phyloP scores from a whole-genome alignment of 352 stramenopile genomes.

The Phytophthora europaea region DNA sequence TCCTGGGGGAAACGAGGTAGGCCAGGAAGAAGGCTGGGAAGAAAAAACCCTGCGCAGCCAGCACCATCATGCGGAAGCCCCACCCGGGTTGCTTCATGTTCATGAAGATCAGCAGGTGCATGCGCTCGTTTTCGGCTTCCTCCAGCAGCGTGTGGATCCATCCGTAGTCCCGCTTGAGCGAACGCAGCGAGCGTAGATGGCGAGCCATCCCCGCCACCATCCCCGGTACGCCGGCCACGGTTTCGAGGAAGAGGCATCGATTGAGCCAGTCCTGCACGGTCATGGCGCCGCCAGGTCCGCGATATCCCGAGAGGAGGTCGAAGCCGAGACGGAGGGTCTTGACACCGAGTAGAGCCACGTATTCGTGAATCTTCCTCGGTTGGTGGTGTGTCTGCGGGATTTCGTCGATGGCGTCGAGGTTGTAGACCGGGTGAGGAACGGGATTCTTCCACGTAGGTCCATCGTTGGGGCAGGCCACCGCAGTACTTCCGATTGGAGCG shows the following conservation, averaged over 20 bases:
- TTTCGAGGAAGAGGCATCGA: conserved; percentile 84
- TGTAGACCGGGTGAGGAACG: conserved; percentile 53
- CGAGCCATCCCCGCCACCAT: conserved; percentile 78
- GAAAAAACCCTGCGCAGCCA: conserved; percentile 88
- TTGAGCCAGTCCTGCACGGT: conserved; percentile 71
- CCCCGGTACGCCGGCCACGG: conserved; percentile 72
- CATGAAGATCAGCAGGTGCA: conserved; percentile 94
- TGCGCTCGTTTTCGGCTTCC: conserved; percentile 94
- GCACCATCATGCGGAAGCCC: conserved; percentile 77
- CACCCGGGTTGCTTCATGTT: conserved; percentile 87
- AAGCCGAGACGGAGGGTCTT: conserved; percentile 53
- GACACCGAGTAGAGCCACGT: conserved; percentile 44
- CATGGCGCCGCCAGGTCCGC: conserved; percentile 61
- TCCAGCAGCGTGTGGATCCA: conserved; percentile 93
- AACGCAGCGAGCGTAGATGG: conserved; percentile 85
- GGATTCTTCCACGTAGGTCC: conserved; percentile 47
- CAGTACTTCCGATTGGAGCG: not conserved
- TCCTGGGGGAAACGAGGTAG: conserved; percentile 87
- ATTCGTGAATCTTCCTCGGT: conserved; percentile 47
- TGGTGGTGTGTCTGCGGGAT: conserved; percentile 51
- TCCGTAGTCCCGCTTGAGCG: conserved; percentile 85
- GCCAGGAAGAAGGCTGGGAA: conserved; percentile 84
- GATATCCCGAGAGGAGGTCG: conserved; percentile 61
- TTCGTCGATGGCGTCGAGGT: conserved; percentile 42
- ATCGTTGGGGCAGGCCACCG: conserved; percentile 2